Percentiles rank a stretch among this genome's conserved stretches.
Conservation (phyloP, 305 asterid species). For the Rubia tinctorum region DNA sequence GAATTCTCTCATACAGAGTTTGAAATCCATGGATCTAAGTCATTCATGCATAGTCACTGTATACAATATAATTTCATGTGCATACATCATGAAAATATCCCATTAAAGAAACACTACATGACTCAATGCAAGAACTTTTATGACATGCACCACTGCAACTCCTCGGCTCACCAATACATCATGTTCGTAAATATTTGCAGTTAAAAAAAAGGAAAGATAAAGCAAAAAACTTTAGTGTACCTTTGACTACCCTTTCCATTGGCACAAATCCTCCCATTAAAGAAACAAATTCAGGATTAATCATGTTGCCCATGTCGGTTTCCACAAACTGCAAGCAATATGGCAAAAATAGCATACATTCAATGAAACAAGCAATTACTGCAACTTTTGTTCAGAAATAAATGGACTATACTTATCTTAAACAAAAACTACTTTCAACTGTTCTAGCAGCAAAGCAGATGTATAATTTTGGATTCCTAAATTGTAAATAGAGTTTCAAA, state of each 20-base stretch:
- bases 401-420: neutral
- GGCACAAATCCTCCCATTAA: slow-evolving; percentile 66
- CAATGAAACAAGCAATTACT: neutral
- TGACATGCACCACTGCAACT: slow-evolving; percentile 2
- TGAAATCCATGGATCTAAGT: neutral
- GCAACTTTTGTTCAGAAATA: neutral
- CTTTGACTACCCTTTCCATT: slow-evolving; percentile 82
- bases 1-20: slow-evolving; percentile 14
- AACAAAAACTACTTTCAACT: neutral
- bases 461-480: neutral
- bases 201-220: neutral
- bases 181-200: no score
- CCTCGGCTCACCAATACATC: neutral
- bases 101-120: neutral
- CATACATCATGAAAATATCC: neutral
- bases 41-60: neutral
- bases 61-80: neutral
- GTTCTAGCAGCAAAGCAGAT: neutral
- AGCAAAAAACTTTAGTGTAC: slow-evolving; percentile 25
- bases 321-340: slow-evolving; percentile 57
- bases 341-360: neutral
- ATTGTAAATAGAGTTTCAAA: neutral
- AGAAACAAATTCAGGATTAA: slow-evolving; percentile 40
- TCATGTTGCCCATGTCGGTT: slow-evolving; percentile 60
- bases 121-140: neutral